Evolutionary conservation across 192 early-diverging fungal genomes (phyloP).

Genomic region (Podila epigama): DNA sequence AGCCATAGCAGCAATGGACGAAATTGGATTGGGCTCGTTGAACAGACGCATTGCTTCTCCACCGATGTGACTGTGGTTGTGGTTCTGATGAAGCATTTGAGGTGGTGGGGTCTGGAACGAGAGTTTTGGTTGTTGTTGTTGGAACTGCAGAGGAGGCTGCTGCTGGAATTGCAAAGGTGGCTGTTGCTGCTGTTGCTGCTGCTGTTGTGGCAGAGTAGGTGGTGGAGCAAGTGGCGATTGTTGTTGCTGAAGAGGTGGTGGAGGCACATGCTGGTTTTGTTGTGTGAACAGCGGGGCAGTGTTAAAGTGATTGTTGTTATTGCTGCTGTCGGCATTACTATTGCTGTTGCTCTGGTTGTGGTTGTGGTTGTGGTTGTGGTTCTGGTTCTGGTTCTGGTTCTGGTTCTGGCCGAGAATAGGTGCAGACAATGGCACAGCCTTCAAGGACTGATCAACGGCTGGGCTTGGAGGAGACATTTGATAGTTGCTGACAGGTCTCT

Average conservation of each 20-base stretch:
- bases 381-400: neutral
- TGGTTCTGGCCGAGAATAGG: neutral
- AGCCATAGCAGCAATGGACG: conserved; percentile 31
- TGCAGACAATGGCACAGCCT: neutral
- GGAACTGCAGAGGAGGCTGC: neutral
- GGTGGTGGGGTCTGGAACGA: conserved; percentile 12
- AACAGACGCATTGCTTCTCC: conserved; percentile 31
- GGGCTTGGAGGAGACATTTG: neutral
- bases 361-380: neutral
- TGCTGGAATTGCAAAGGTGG: conserved; percentile 5
- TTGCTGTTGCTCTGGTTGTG: neutral
- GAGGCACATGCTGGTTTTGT: no score
- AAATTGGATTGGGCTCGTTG: conserved; percentile 30
- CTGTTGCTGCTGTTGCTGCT: neutral
- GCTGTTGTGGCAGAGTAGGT: neutral
- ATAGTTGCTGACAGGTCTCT: conserved; percentile 16
- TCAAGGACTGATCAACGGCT: neutral
- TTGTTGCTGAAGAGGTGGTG: neutral
- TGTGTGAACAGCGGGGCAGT: no score
- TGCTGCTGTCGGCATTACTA: no score
- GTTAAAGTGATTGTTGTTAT: no score
- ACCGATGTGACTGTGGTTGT: conserved; percentile 33
- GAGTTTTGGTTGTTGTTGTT: conserved; percentile 4
- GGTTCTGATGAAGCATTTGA: neutral
- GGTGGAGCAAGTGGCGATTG: neutral